Evolutionary conservation across 768 basidiomycete species (phyloP).

Genomic region (Lentinula raphanica): DNA sequence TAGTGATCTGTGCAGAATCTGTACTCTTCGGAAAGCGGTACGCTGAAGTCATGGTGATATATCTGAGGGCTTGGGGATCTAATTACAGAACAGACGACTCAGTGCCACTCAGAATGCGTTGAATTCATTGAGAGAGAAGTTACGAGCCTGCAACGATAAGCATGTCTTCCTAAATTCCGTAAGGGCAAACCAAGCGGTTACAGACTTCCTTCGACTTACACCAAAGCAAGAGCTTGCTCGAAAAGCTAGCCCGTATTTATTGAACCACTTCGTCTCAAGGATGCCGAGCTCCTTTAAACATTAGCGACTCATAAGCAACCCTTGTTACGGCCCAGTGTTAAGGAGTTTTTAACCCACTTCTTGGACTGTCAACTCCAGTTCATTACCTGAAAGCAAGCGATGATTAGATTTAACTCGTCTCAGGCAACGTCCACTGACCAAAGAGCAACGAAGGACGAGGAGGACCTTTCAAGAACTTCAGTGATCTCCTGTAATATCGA

Average conservation of each 20-base stretch:
- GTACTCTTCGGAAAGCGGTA: constrained; percentile 21
- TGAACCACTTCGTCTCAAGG: constrained; percentile 19
- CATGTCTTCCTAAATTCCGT: background rate
- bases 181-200: background rate
- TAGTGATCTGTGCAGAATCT: constrained; percentile 5
- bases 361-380: constrained; percentile 9
- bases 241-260: constrained; percentile 21
- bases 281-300: constrained; percentile 19
- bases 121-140: too few relatives aligned
- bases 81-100: constrained; percentile 12
- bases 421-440: background rate
- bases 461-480: background rate
- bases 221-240: constrained; percentile 12
- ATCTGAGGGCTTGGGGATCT: constrained; percentile 13
- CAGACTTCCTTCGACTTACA: background rate
- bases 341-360: constrained; percentile 18
- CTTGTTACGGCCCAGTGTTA: constrained; percentile 7
- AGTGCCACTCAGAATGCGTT: background rate
- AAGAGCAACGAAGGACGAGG: background rate
- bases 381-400: background rate
- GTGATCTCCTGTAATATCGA: background rate
- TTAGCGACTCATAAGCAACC: background rate
- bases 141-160: background rate
- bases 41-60: constrained; percentile 20
- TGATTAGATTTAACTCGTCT: background rate